Conservation (phyloP, 495 filamentous ascomycete species). For the Penicillium antarcticum region DNA sequence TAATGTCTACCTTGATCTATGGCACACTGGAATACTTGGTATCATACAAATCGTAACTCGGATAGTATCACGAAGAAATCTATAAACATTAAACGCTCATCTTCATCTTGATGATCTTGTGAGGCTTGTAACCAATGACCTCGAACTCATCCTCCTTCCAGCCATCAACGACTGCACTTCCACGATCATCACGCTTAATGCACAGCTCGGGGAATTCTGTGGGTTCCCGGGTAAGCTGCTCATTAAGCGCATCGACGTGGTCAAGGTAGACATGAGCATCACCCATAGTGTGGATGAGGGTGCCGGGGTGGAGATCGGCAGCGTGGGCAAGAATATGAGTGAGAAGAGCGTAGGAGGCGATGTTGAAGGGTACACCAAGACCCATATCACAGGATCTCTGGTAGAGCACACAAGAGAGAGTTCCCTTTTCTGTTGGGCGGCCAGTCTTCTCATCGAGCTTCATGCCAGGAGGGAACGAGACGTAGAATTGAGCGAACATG, state of each 20-base stretch:
- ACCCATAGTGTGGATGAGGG: slow-evolving; percentile 88
- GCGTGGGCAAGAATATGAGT: slow-evolving; percentile 93
- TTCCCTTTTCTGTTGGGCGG: slow-evolving; percentile 50
- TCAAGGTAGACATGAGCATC: slow-evolving; percentile 94
- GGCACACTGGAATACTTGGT: slow-evolving; percentile 7
- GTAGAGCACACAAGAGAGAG: slow-evolving; percentile 81
- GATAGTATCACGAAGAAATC: not conserved
- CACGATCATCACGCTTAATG: slow-evolving; percentile 61
- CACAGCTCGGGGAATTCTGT: slow-evolving; percentile 75
- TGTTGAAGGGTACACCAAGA: slow-evolving; percentile 95
- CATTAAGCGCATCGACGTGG: slow-evolving; percentile 80
- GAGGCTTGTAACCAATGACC: slow-evolving; percentile 83
- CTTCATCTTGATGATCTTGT: slow-evolving; percentile 91
- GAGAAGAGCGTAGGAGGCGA: slow-evolving; percentile 86
- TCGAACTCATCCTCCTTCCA: slow-evolving; percentile 88
- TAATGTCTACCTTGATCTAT: not conserved
- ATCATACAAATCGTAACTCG: slow-evolving; percentile 16
- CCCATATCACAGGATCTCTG: slow-evolving; percentile 98
- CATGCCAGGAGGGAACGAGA: slow-evolving; percentile 63
- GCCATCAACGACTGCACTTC: slow-evolving; percentile 63
- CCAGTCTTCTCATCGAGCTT: slow-evolving; percentile 30
- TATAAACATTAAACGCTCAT: slow-evolving; percentile 72
- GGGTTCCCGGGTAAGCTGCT: slow-evolving; percentile 77
- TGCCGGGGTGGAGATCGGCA: slow-evolving; percentile 76
- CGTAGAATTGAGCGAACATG: slow-evolving; percentile 99